These are phyloP conservation scores for Xylaria curta DNA, from an alignment of 495 filamentous ascomycete genomes.

Conservation along the genomic window DNA sequence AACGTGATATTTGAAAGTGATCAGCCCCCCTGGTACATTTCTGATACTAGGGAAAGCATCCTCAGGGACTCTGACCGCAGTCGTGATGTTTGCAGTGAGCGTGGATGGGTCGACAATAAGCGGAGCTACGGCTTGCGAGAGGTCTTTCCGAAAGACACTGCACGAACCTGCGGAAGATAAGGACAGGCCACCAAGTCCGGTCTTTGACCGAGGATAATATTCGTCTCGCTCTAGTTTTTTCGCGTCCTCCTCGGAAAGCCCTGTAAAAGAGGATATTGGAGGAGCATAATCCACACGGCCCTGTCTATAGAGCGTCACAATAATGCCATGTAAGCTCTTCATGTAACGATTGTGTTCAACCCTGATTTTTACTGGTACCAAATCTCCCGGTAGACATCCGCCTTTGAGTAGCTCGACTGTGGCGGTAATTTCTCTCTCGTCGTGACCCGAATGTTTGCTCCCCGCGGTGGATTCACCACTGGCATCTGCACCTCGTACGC, in stretches of 20 bases:
- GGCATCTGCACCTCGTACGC: conserved; percentile 42
- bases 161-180: conserved; percentile 80
- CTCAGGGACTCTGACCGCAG: conserved; percentile 83
- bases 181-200: conserved; percentile 80
- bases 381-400: conserved; percentile 87
- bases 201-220: conserved; percentile 74
- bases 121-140: conserved; percentile 84
- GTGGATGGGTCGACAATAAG: conserved; percentile 82
- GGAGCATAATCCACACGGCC: conserved; percentile 91
- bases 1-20: conserved; percentile 90
- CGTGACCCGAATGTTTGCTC: conserved; percentile 37
- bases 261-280: conserved; percentile 60
- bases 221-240: conserved; percentile 73
- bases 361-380: conserved; percentile 76
- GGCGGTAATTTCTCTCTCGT: conserved; percentile 78
- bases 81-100: conserved; percentile 77
- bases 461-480: conserved; percentile 40
- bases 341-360: conserved; percentile 87
- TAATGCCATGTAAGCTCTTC: conserved; percentile 88
- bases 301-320: conserved; percentile 90
- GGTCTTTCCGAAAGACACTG: conserved; percentile 91
- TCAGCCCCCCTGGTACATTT: conserved; percentile 86
- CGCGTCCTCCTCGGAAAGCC: conserved; percentile 67
- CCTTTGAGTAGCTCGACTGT: conserved; percentile 83
- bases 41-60: conserved; percentile 93